Percentiles rank a stretch among this genome's conserved stretches.
phyloP scores from a whole-genome alignment of 495 filamentous ascomycete species.

The Aspergillus haitiensis region DNA sequence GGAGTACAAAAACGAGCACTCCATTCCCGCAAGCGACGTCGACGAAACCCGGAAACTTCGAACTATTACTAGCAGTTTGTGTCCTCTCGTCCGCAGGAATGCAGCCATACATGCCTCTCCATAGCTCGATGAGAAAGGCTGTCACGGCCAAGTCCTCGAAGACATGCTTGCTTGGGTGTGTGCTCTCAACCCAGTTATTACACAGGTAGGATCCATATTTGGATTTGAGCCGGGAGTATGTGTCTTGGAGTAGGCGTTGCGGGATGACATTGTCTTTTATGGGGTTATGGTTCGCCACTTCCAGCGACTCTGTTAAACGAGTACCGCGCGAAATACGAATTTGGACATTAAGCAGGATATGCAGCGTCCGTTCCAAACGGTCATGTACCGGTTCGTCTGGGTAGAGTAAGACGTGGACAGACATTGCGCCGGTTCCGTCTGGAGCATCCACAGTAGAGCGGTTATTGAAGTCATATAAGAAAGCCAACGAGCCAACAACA shows the following conservation, averaged over 20 bases:
- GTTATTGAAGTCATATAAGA: conserved; percentile 61
- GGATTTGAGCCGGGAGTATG: conserved; percentile 75
- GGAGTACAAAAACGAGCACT: conserved; percentile 81
- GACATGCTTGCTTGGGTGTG: conserved; percentile 87
- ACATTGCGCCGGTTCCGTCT: conserved; percentile 31
- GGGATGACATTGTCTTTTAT: conserved; percentile 74
- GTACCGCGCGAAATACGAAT: conserved; percentile 72
- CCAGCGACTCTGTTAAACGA: conserved; percentile 47
- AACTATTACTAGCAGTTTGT: neutral
- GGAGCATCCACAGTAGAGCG: neutral
- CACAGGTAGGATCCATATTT: conserved; percentile 70
- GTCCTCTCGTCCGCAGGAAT: conserved; percentile 25
- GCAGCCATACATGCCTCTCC: conserved; percentile 75
- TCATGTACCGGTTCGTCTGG: conserved; percentile 31
- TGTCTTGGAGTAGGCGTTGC: conserved; percentile 72
- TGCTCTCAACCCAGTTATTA: conserved; percentile 74
- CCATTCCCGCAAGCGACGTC: conserved; percentile 97
- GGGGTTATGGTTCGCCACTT: conserved; percentile 39
- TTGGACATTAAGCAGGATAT: conserved; percentile 67
- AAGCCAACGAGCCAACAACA: conserved; percentile 66
- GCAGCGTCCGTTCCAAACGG: conserved; percentile 69
- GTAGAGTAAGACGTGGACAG: conserved; percentile 33
- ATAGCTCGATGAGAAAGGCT: conserved; percentile 90
- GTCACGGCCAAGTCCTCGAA: conserved; percentile 94
- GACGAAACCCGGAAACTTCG: conserved; percentile 80